These are phyloP conservation scores for Suillus luteus DNA, from an alignment of 768 basidiomycete genomes.

Conservation along the genomic window DNA sequence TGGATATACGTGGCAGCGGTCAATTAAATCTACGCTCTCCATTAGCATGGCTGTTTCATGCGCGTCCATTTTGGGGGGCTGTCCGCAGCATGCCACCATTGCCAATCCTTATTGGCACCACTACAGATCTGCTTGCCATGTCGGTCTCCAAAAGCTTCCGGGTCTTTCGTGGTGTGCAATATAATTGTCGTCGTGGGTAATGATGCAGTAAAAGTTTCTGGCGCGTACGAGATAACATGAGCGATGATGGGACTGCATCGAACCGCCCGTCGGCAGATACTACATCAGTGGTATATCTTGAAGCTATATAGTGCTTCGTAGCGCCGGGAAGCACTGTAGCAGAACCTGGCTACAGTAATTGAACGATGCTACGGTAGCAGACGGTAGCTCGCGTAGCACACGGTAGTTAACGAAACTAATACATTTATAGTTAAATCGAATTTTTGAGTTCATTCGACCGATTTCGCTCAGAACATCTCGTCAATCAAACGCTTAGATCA, in stretches of 20 bases:
- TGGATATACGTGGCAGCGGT: slow-evolving; percentile 12
- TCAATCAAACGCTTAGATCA: too few species aligned
- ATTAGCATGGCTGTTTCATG: slow-evolving; percentile 15
- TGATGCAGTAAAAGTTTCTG: slow-evolving; percentile 4
- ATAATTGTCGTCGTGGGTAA: slow-evolving; percentile 13
- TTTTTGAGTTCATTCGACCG: too few species aligned
- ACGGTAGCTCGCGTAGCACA: too few species aligned
- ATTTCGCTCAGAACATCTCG: too few species aligned
- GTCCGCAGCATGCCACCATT: slow-evolving; percentile 1
- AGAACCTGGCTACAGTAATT: too few species aligned
- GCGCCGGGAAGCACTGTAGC: too few species aligned
- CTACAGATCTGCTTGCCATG: slow-evolving; percentile 13
- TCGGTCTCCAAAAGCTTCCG: slow-evolving; percentile 19
- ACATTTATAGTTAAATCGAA: too few species aligned
- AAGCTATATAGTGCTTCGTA: too few species aligned
- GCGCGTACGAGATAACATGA: neutral
- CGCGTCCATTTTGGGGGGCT: slow-evolving; percentile 15
- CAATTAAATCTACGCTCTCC: slow-evolving; percentile 4
- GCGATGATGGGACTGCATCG: neutral
- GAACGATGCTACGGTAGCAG: too few species aligned
- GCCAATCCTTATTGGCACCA: neutral
- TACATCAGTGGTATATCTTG: too few species aligned
- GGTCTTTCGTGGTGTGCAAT: slow-evolving; percentile 20
- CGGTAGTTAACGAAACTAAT: too few species aligned
- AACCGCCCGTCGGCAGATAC: neutral